These are phyloP conservation scores for Colletotrichum chlorophyti DNA, from an alignment of 2,329 filamentous ascomycete species.

Conservation along the genomic window DNA sequence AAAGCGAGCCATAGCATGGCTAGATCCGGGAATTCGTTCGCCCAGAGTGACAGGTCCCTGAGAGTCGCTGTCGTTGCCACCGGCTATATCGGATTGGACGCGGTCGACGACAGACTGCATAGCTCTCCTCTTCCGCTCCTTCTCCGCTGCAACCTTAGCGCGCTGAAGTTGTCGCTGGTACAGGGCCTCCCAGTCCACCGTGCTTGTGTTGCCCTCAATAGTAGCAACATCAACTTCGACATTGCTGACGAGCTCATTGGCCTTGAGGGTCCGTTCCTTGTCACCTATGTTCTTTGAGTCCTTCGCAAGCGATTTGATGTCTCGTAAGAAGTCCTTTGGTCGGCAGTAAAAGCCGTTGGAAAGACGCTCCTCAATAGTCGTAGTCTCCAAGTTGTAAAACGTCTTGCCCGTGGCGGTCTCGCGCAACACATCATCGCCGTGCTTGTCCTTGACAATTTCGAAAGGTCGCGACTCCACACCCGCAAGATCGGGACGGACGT, in stretches of 20 bases:
- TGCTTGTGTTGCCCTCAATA: conserved; percentile 71
- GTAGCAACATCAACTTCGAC: conserved; percentile 90
- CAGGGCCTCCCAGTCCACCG: conserved; percentile 82
- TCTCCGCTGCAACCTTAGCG: conserved; percentile 64
- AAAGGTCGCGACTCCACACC: conserved; percentile 72
- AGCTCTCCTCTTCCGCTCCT: conserved; percentile 67
- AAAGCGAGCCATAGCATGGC: conserved; percentile 58
- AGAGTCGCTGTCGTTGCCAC: conserved; percentile 60
- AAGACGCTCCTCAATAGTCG: conserved; percentile 92
- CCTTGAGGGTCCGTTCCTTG: conserved; percentile 81
- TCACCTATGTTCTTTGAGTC: conserved; percentile 87
- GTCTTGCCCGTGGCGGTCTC: conserved; percentile 82
- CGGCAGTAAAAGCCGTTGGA: conserved; percentile 96
- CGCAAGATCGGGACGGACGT: conserved; percentile 63
- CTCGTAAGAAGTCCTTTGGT: conserved; percentile 85
- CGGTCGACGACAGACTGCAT: conserved; percentile 61
- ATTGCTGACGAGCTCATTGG: conserved; percentile 90
- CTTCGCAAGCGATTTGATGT: conserved; percentile 84
- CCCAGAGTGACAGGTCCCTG: conserved; percentile 67
- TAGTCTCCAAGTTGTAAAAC: conserved; percentile 93
- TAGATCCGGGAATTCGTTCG: conserved; percentile 64
- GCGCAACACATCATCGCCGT: conserved; percentile 77
- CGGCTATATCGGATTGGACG: conserved; percentile 57
- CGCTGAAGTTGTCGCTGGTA: conserved; percentile 76
- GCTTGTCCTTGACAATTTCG: conserved; percentile 79